These are phyloP conservation scores for Diaporthe australafricana DNA, from an alignment of 2,329 filamentous ascomycete species.

Conservation along the genomic window DNA sequence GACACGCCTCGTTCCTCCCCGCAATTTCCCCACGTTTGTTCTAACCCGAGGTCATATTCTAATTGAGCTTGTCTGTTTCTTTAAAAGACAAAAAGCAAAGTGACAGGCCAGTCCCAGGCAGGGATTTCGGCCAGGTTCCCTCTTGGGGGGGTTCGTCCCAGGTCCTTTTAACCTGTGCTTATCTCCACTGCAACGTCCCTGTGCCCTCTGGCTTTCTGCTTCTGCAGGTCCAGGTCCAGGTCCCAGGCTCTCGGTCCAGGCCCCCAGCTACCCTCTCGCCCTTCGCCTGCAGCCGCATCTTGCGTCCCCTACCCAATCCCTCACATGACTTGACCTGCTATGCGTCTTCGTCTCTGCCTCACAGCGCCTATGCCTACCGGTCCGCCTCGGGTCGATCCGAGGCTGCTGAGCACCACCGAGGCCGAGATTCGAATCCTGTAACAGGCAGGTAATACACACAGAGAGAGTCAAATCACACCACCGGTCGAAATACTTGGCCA, in stretches of 20 bases:
- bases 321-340: slow-evolving; percentile 19
- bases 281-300: neutral
- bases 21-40: slow-evolving; percentile 25
- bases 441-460: neutral
- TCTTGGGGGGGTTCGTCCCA: neutral
- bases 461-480: neutral
- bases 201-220: neutral
- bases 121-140: neutral
- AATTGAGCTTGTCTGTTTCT: slow-evolving; percentile 17
- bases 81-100: neutral
- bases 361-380: slow-evolving; percentile 15
- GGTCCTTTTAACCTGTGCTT: slow-evolving; percentile 6
- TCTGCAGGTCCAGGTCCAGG: neutral
- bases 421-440: slow-evolving; percentile 24
- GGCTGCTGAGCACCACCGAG: slow-evolving; percentile 23
- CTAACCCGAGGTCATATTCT: neutral
- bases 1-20: slow-evolving; percentile 19
- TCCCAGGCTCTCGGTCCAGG: neutral
- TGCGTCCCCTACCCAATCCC: neutral
- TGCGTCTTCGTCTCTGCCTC: slow-evolving; percentile 12
- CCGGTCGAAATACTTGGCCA: neutral
- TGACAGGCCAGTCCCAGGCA: neutral
- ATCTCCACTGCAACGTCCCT: slow-evolving; percentile 17
- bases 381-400: slow-evolving; percentile 27
- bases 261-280: no score